Conservation (phyloP, 2,329 filamentous ascomycete species). For the Leptographium wingfieldii region DNA sequence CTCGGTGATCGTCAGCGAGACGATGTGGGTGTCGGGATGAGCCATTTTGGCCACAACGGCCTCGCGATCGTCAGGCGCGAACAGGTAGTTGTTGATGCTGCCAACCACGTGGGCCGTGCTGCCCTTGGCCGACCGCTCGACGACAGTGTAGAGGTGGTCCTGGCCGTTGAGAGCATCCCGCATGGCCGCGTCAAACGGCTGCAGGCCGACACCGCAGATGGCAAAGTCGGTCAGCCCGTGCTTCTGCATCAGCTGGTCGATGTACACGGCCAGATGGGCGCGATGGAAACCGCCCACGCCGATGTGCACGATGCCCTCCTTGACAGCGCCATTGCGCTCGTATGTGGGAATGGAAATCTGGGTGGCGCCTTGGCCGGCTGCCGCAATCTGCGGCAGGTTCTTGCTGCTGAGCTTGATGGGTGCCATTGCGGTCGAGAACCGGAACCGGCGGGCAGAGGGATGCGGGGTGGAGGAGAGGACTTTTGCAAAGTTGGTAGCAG, state of each 20-base stretch:
- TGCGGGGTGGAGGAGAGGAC: background rate
- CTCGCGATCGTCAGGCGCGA: constrained; percentile 36
- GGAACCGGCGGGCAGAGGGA: background rate
- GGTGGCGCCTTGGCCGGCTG: background rate
- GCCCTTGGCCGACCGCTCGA: constrained; percentile 39
- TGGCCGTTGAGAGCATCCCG: constrained; percentile 34
- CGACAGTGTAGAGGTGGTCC: constrained; percentile 39
- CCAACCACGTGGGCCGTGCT: constrained; percentile 35
- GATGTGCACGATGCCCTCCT: constrained; percentile 41
- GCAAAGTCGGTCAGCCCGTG: constrained; percentile 31
- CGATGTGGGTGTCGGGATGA: constrained; percentile 38
- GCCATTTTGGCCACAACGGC: constrained; percentile 43
- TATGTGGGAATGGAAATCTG: constrained; percentile 28
- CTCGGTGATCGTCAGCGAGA: constrained; percentile 43
- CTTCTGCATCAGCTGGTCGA: constrained; percentile 34
- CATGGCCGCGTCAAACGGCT: constrained; percentile 36
- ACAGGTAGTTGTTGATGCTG: constrained; percentile 40
- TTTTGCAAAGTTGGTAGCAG: too few species aligned
- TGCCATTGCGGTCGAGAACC: background rate
- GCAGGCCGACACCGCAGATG: constrained; percentile 39
- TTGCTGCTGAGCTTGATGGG: constrained; percentile 25
- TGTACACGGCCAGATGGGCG: constrained; percentile 39
- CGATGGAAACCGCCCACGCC: constrained; percentile 43
- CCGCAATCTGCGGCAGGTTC: constrained; percentile 24
- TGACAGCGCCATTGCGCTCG: constrained; percentile 27